Base-by-base conservation (phyloP, 1,284 basidiomycete species). In the Cutaneotrichosporon dermatis region DNA sequence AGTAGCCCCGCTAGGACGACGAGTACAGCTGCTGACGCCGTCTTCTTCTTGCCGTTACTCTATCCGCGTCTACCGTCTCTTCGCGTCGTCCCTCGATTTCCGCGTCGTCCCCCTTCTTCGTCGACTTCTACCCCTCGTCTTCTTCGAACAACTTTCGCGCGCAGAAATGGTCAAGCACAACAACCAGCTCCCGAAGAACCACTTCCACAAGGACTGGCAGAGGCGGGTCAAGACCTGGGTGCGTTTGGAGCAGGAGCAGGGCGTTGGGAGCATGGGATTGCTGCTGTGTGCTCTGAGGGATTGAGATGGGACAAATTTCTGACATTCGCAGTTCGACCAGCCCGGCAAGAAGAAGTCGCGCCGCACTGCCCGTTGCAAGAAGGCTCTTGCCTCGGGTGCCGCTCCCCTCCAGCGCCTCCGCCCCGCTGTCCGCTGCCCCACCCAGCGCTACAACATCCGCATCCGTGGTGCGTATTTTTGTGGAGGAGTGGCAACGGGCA, bases 391-490 rank as follows among this genome's bases (percentile, higher is more conserved):
- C 66, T 88, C 96, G 64, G 95, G 96, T 73, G 91, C 94, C 68
- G 90, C 92, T 73, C 95, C 95, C 63, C 85, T 93, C 69, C 84
- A 87, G 69, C 88, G 88, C 75, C 90, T 99, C 74, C 93, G 96
- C 76, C 95, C 95, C 60, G 95, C 94, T 67, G 96, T 99, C 74
- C 93, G 92, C 79, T 93, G 85, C 69, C 94, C 92, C 76, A 98
- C 95, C 62, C 85, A 97, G 74, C 92, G 93, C 74, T 99, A 99
- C 89, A 99, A 99, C 86, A 88, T 89, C 81, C 96, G 97, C 82
- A 79, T 99, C 76, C 91, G 95, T 71, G 45, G 45, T 48, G 45
- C 69, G 73, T 76, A 52, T 25, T 25, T 25, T 25, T 25, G 25
- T 25, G 2, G 25, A 25, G 3, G 5, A 42, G 42, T 34, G 33